Percentiles rank a stretch among this genome's conserved stretches.
These are phyloP conservation scores for Isoetes taiwanensis DNA, from an alignment of 75 land plant species.

Conservation along the genomic window DNA sequence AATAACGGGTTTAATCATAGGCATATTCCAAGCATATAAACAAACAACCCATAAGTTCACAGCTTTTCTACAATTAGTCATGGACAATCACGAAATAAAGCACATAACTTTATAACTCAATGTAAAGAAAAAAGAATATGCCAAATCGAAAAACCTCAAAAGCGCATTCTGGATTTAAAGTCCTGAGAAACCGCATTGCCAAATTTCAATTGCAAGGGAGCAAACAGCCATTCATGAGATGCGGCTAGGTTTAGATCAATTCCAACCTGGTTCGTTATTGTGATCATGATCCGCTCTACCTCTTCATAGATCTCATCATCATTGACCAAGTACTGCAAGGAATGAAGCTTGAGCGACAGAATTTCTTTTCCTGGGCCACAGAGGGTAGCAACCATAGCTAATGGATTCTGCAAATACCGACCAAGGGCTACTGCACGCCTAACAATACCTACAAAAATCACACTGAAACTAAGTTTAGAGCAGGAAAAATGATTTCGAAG, in stretches of 20 bases:
- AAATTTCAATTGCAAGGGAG: conserved; percentile 77
- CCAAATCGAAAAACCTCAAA: too few relatives aligned
- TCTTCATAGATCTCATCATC: conserved; percentile 78
- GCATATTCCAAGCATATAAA: too few relatives aligned
- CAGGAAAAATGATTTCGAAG: too few relatives aligned
- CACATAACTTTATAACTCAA: too few relatives aligned
- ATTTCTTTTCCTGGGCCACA: conserved; percentile 89
- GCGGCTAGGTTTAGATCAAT: conserved; percentile 74
- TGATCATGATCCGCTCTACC: conserved; percentile 83
- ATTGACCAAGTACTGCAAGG: conserved; percentile 47
- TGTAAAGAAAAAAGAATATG: too few relatives aligned
- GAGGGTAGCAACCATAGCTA: conserved; percentile 83
- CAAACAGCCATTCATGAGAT: conserved; percentile 89
- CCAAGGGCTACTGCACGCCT: conserved; percentile 92
- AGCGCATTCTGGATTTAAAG: too few relatives aligned
- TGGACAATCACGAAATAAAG: too few relatives aligned
- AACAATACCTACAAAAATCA: conserved; percentile 50
- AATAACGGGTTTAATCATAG: too few relatives aligned
- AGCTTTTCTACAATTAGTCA: too few relatives aligned
- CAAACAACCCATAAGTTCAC: too few relatives aligned
- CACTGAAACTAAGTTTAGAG: too few relatives aligned
- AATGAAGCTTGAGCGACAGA: conserved; percentile 66
- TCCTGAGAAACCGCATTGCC: too few relatives aligned
- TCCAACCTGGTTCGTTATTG: conserved; percentile 85
- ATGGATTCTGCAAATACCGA: conserved; percentile 83